Evolutionary conservation across 176 grass and related monocot species (phyloP), one percentile per base, ranked within the genome.

Genomic region (Chrysopogon serrulatus): DNA sequence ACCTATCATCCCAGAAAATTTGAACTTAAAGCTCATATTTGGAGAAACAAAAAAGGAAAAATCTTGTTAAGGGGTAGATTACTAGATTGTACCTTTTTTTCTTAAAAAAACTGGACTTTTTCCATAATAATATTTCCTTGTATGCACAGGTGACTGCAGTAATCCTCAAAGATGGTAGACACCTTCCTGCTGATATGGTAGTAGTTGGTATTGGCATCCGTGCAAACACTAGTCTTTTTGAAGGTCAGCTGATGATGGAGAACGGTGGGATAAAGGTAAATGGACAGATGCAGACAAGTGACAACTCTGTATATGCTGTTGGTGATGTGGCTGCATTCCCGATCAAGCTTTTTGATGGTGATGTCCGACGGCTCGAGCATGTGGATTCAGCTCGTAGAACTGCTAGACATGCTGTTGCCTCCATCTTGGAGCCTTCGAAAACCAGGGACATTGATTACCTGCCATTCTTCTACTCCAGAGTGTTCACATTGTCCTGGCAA

Each of bases 391-490:
- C 96, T 40, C 93, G 93, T 39, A 94, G 88, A 90, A 98, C 89
- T 35, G 96, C 93, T 5, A 93, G 88, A 49, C 93, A 98, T 79
- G 91, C 93, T 76, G 96, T 98, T 44, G 85, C 96, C 3, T 86
- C 91, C 40, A 98, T 98, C 71, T 81, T 96, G 89, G 83, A 88
- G 43, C 83, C 91, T 79, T 67, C 79, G 6, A 88, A 82, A 85
- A 92, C 85, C 48, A 90, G 68, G 45, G 91, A 98, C 16, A 72
- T 98, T 1, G 87, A 98, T 77, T 98, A 95, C 69, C 30, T 98
- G 8, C 96, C 96, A 35, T 98, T 98, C 89, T 96, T 98, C 68
- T 98, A 98, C 87, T 98, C 96, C 23, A 93, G 96, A 86, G 89
- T 98, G 59, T 98, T 98, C 83, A 76, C 91, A 33, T 79, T 98